Conservation (phyloP, 805 yeast genomes). For the Yueomyces sp. region DNA sequence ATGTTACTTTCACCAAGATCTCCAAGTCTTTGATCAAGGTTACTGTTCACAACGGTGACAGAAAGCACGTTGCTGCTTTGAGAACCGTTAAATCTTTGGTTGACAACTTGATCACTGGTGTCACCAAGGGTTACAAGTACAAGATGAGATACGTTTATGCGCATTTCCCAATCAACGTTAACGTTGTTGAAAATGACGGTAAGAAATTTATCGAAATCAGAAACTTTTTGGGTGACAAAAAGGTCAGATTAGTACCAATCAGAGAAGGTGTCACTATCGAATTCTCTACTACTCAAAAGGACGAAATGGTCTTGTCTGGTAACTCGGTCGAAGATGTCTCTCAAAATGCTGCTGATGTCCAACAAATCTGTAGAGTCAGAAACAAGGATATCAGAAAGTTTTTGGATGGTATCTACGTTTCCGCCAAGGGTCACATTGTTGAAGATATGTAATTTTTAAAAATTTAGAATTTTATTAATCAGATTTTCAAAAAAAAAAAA, state of each 20-base stretch:
- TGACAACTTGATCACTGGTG: constrained; percentile 93
- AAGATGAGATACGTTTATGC: constrained; percentile 99
- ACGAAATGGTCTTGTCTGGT: constrained; percentile 85
- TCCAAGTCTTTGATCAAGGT: constrained; percentile 51
- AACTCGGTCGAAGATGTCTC: constrained; percentile 61
- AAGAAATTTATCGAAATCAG: constrained; percentile 79
- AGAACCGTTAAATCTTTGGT: constrained; percentile 96
- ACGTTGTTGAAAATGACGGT: constrained; percentile 72
- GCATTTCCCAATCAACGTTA: constrained; percentile 99
- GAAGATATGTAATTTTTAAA: constrained; percentile 34
- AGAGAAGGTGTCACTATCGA: constrained; percentile 82
- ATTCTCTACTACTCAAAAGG: constrained; percentile 77
- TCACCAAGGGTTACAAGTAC: constrained; percentile 97
- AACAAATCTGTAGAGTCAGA: constrained; percentile 96
- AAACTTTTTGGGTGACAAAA: constrained; percentile 99
- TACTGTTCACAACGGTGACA: constrained; percentile 96
- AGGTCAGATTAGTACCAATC: constrained; percentile 79
- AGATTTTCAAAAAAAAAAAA: no score
- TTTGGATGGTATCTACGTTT: constrained; percentile 99
- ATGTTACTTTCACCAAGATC: constrained; percentile 82
- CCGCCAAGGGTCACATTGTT: constrained; percentile 81
- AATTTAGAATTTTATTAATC: no score
- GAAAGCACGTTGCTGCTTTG: constrained; percentile 99
- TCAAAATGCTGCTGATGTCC: constrained; percentile 96
- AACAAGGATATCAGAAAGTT: constrained; percentile 99